Conservation (phyloP, 139 green algal species). For the Desmodesmus armatus region DNA sequence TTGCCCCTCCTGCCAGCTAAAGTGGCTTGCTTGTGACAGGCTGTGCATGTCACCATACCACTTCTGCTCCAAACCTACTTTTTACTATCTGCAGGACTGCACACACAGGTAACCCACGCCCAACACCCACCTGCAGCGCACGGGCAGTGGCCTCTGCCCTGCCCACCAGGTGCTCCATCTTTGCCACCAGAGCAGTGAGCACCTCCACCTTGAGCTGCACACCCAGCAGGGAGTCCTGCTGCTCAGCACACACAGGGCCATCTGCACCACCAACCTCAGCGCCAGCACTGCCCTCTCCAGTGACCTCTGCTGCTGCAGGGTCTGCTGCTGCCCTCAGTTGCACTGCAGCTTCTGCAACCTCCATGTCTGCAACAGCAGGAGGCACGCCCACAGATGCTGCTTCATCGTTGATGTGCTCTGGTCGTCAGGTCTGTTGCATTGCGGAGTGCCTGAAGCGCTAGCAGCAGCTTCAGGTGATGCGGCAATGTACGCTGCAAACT, state of each 20-base stretch:
- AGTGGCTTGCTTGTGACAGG: too few species aligned
- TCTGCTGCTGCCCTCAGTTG: neutral
- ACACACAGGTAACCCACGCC: neutral
- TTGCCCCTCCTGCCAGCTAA: too few species aligned
- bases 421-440: too few species aligned
- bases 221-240: neutral
- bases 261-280: neutral
- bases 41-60: too few species aligned
- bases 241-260: neutral
- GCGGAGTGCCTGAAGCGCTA: too few species aligned
- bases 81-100: too few species aligned
- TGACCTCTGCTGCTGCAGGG: neutral
- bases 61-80: too few species aligned
- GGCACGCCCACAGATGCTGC: neutral
- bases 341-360: neutral
- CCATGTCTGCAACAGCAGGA: neutral
- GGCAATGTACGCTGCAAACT: too few species aligned
- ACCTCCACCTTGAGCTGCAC: constrained; percentile 37
- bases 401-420: neutral
- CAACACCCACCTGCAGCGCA: constrained; percentile 22
- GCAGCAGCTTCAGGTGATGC: too few species aligned
- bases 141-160: constrained; percentile 24
- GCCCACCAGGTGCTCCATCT: constrained; percentile 43
- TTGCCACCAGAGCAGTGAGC: constrained; percentile 32
- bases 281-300: neutral